Evolutionary conservation across 2,329 filamentous ascomycete genomes (phyloP).

Genomic region (Endoconidiophora polonica): DNA sequence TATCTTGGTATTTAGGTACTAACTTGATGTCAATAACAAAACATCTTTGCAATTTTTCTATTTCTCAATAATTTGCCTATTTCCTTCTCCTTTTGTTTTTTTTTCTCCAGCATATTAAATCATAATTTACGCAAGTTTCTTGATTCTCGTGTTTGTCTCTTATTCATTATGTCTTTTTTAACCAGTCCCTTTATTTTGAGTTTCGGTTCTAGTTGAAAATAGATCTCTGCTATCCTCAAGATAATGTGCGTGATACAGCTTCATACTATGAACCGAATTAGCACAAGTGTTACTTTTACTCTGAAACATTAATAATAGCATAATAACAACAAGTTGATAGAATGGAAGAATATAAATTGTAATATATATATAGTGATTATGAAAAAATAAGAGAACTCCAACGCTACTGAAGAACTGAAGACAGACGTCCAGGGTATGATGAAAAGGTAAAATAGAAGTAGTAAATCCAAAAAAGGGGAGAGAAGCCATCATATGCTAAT

Average conservation of each 20-base stretch:
- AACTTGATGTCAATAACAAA: too few species aligned
- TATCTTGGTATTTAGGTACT: too few species aligned
- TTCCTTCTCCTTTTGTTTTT: not conserved
- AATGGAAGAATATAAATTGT: not conserved
- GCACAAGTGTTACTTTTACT: too few species aligned
- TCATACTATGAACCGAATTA: too few species aligned
- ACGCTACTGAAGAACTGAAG: conserved; percentile 1
- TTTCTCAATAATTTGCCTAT: too few species aligned
- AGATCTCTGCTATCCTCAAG: not conserved
- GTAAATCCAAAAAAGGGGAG: not conserved
- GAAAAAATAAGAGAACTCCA: not conserved
- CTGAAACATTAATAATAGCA: not conserved
- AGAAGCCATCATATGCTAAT: too few species aligned
- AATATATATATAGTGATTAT: not conserved
- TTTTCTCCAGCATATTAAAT: not conserved
- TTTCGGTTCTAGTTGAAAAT: not conserved
- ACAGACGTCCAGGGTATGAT: conserved; percentile 11
- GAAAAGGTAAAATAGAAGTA: not conserved
- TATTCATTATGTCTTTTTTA: too few species aligned
- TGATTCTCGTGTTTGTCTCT: too few species aligned
- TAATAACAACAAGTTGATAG: not conserved
- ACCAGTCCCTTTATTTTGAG: not conserved
- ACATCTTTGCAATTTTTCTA: too few species aligned
- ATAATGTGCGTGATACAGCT: too few species aligned
- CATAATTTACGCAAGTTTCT: not conserved